Base-by-base conservation (phyloP, 108 stramenopile genomes). In the Pseudonitzschia multistriata region DNA sequence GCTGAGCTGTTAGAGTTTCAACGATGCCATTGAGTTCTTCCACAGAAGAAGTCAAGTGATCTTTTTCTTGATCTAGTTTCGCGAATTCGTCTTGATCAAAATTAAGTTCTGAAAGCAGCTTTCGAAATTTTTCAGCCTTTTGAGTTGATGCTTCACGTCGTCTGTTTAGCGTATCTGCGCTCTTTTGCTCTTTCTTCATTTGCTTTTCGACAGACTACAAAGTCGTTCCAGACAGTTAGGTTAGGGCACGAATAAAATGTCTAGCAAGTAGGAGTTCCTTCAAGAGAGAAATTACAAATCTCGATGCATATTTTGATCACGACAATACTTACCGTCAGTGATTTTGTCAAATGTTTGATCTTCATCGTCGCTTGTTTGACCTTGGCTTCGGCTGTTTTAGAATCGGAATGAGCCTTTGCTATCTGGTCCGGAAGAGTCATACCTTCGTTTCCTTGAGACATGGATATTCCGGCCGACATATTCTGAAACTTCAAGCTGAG, bases 341-440 rank as follows among this genome's bases (percentile, higher is more conserved):
- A 76, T 60, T 91, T 91, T 24, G 68, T 73, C 34, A 96, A 78
- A 75, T 97, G 97, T 21, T 83, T 78, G 62, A 96, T 90, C 74
- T 96, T 95, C 93, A 96, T 93, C 59, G 82, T 70, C 22, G 90
- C 87, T 81, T 96, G 97, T 69, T 89, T 91, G 17, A 81, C 90
- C 78, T 89, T 91, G 4, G 95, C 85, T 56, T 87, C 95, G 11
- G 95, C 92, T 53, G 82, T 89, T 72, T 94, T 96, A 52, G 93
- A 93, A 56, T 94, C 93, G 42, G 77, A 83, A 59, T 88, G 88
- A 30, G 93, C 96, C 49, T 86, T 83, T 35, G 85, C 82, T 49
- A 96, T 94, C 64, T 93, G 93, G 67, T 93, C 88, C 17, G 96
- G 90, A 27, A 93, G 77, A 19, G 90, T 88, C 55, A 85, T 74